phyloP scores from a whole-genome alignment of 2,329 filamentous ascomycete species.

The Cordyceps pruinosa region DNA sequence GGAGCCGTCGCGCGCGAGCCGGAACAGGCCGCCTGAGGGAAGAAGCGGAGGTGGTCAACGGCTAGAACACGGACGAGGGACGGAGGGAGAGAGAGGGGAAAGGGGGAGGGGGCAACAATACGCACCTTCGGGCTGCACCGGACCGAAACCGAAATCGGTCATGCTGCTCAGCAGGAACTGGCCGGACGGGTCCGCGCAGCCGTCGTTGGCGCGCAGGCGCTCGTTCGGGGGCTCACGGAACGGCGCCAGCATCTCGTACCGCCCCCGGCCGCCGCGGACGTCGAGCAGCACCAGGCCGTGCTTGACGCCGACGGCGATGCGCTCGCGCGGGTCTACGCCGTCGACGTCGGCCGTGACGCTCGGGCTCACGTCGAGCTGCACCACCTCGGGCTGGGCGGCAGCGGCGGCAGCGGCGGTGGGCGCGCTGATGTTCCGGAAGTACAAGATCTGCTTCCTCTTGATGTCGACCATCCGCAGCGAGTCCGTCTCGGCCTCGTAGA shows the following conservation, averaged over 20 bases:
- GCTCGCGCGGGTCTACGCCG: slow-evolving; percentile 51
- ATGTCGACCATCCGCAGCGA: slow-evolving; percentile 77
- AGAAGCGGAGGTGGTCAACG: slow-evolving; percentile 9
- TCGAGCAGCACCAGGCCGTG: slow-evolving; percentile 74
- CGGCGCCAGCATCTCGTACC: slow-evolving; percentile 46
- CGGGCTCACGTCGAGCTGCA: slow-evolving; percentile 47
- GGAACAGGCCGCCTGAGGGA: slow-evolving; percentile 57
- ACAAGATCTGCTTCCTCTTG: slow-evolving; percentile 57
- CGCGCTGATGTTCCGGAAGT: background rate
- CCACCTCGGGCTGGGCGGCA: slow-evolving; percentile 4
- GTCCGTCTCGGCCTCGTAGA: slow-evolving; percentile 60
- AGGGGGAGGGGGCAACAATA: slow-evolving; percentile 11
- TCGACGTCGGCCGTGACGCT: slow-evolving; percentile 75
- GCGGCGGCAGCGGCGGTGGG: background rate
- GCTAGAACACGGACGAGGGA: background rate
- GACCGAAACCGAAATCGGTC: slow-evolving; percentile 60
- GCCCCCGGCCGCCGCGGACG: slow-evolving; percentile 31
- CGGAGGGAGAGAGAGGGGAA: background rate
- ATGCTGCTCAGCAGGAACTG: slow-evolving; percentile 82
- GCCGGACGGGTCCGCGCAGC: slow-evolving; percentile 70
- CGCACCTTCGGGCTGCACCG: slow-evolving; percentile 55
- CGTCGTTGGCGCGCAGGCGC: slow-evolving; percentile 69
- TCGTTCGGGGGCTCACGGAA: slow-evolving; percentile 40
- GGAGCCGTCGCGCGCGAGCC: slow-evolving; percentile 59
- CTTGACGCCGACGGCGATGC: slow-evolving; percentile 74